A percentile compares a stretch with the other conserved stretches of the same genome.
phyloP scores from a whole-genome alignment of 179 eudicot genomes.

The Beta lomatogona region DNA sequence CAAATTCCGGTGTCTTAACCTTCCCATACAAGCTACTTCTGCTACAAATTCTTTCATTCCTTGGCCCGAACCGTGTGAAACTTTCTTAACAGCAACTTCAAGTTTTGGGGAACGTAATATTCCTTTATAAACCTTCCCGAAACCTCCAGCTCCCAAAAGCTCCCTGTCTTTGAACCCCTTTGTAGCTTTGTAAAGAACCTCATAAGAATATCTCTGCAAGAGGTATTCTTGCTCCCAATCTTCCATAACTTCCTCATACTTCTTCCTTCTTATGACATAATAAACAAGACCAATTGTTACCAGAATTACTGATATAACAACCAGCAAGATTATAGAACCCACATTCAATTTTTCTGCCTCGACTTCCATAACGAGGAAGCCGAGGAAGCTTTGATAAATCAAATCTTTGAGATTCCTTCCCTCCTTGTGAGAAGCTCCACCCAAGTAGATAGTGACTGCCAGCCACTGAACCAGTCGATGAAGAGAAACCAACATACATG shows the following conservation, averaged over 20 bases:
- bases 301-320: constrained; percentile 1
- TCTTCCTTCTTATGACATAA: constrained; percentile 28
- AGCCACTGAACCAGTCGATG: constrained; percentile 27
- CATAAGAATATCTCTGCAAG: constrained; percentile 6
- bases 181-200: constrained; percentile 29
- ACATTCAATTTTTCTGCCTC: neutral
- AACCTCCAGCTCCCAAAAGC: constrained; percentile 34
- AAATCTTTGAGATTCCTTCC: constrained; percentile 18
- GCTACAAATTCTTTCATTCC: constrained; percentile 38
- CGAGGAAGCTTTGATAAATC: constrained; percentile 37
- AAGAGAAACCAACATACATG: constrained; percentile 40
- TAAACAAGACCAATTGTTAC: neutral
- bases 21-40: constrained; percentile 35
- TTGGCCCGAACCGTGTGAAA: constrained; percentile 36
- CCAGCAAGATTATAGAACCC: constrained; percentile 1
- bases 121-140: constrained; percentile 40
- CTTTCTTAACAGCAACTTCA: constrained; percentile 37
- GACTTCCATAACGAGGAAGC: constrained; percentile 18
- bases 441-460: constrained; percentile 37
- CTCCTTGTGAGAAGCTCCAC: constrained; percentile 38
- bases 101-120: constrained; percentile 11
- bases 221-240: constrained; percentile 36
- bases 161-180: constrained; percentile 32
- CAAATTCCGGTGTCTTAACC: constrained; percentile 33
- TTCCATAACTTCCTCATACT: constrained; percentile 27